These are phyloP conservation scores for Xanthoconium purpureum DNA, from an alignment of 768 basidiomycete genomes.

Conservation along the genomic window DNA sequence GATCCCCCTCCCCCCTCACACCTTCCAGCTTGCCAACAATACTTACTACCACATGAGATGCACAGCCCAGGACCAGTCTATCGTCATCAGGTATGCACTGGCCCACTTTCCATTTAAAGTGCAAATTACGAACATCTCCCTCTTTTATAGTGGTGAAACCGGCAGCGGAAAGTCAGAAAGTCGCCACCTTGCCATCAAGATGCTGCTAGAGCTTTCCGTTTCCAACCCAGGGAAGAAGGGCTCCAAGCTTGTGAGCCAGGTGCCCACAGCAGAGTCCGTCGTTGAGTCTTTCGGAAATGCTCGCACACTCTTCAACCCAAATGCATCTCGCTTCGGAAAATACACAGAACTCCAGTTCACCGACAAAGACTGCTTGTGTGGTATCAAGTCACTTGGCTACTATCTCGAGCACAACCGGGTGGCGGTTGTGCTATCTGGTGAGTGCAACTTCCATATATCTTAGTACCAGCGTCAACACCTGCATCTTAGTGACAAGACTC, in stretches of 20 bases:
- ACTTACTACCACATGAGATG: constrained; percentile 95
- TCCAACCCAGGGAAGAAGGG: constrained; percentile 91
- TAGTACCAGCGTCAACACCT: constrained; percentile 92
- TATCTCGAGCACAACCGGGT: constrained; percentile 91
- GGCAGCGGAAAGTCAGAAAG: constrained; percentile 94
- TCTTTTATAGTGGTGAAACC: constrained; percentile 72
- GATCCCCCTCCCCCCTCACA: constrained; percentile 71
- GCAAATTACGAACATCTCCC: too few relatives aligned
- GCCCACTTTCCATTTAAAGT: not conserved
- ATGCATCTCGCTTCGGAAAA: constrained; percentile 95
- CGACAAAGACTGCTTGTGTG: constrained; percentile 83
- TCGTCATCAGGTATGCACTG: constrained; percentile 47
- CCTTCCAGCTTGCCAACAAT: constrained; percentile 88
- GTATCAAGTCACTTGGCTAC: constrained; percentile 94
- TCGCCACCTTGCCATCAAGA: constrained; percentile 85
- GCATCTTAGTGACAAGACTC: constrained; percentile 50
- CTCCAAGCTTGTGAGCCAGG: constrained; percentile 78
- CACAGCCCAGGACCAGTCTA: constrained; percentile 62
- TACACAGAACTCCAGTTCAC: constrained; percentile 98
- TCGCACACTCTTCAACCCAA: constrained; percentile 87
- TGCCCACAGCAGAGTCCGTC: constrained; percentile 93
- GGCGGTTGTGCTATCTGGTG: constrained; percentile 82
- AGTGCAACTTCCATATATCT: constrained; percentile 97
- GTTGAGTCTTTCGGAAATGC: constrained; percentile 94
- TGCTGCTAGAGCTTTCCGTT: constrained; percentile 86